Percentiles rank a stretch among this genome's conserved stretches.
These are phyloP conservation scores for Plasmopara halstedii DNA, from an alignment of 352 stramenopile species.

Conservation along the genomic window DNA sequence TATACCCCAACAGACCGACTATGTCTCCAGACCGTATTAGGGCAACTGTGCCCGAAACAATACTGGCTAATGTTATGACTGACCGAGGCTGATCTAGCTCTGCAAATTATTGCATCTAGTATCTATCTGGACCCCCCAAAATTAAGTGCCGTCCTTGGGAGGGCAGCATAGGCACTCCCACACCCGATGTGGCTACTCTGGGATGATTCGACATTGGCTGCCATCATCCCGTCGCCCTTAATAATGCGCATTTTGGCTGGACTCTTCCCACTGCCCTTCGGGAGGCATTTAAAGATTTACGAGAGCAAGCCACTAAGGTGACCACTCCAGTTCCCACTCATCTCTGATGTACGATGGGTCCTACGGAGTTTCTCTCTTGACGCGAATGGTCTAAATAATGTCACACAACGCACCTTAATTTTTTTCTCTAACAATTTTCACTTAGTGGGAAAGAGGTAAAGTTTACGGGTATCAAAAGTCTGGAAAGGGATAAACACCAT, in stretches of 20 bases:
- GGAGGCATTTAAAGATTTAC: neutral
- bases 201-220: neutral
- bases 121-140: neutral
- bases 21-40: neutral
- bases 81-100: neutral
- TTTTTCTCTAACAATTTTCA: neutral
- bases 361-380: neutral
- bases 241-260: neutral
- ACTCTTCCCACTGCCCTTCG: neutral
- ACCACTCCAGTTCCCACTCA: neutral
- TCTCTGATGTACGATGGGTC: neutral
- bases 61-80: neutral
- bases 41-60: too few relatives aligned
- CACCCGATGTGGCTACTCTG: neutral
- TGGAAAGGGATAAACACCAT: neutral
- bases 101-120: neutral
- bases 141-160: neutral
- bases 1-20: neutral
- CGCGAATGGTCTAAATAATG: neutral
- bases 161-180: neutral
- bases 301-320: neutral
- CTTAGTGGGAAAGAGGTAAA: neutral
- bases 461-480: slow-evolving; percentile 1
- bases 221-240: neutral
- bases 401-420: neutral